Evolutionary conservation across 768 basidiomycete genomes (phyloP).

Genomic region (Lyophyllum semitale): DNA sequence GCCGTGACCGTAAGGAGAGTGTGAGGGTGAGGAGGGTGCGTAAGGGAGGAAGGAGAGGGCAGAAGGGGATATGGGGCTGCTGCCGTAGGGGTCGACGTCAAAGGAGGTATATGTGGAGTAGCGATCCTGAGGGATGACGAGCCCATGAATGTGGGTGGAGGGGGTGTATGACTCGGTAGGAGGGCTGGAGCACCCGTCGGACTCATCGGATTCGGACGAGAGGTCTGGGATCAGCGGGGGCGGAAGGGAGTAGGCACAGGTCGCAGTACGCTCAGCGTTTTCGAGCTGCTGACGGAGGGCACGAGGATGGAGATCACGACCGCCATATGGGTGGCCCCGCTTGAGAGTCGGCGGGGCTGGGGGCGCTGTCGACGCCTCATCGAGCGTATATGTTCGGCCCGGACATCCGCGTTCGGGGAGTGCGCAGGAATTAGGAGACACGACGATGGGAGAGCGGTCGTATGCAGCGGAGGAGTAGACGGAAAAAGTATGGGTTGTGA

Average conservation of each 20-base stretch:
- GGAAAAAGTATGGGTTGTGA: constrained; percentile 46
- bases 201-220: constrained; percentile 67
- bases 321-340: constrained; percentile 24
- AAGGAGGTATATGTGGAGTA: constrained; percentile 8
- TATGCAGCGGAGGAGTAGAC: constrained; percentile 64
- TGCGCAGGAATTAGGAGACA: constrained; percentile 70
- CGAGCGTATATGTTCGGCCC: constrained; percentile 64
- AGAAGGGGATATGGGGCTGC: constrained; percentile 12
- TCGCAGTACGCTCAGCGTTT: constrained; percentile 14
- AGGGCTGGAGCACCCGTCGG: constrained; percentile 49
- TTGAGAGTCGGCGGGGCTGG: constrained; percentile 10
- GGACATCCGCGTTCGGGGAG: constrained; percentile 81
- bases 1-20: constrained; percentile 13
- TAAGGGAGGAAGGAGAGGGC: constrained; percentile 40
- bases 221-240: constrained; percentile 63
- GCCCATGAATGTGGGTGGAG: constrained; percentile 25
- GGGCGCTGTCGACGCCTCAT: constrained; percentile 29
- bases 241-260: constrained; percentile 28
- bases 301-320: constrained; percentile 49
- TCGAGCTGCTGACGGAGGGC: constrained; percentile 25
- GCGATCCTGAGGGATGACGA: constrained; percentile 24
- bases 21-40: constrained; percentile 27
- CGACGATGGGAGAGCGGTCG: constrained; percentile 80
- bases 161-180: constrained; percentile 25
- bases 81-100: constrained; percentile 18